phyloP scores from a whole-genome alignment of 306 rosid genomes.

The Trifolium fragiferum region DNA sequence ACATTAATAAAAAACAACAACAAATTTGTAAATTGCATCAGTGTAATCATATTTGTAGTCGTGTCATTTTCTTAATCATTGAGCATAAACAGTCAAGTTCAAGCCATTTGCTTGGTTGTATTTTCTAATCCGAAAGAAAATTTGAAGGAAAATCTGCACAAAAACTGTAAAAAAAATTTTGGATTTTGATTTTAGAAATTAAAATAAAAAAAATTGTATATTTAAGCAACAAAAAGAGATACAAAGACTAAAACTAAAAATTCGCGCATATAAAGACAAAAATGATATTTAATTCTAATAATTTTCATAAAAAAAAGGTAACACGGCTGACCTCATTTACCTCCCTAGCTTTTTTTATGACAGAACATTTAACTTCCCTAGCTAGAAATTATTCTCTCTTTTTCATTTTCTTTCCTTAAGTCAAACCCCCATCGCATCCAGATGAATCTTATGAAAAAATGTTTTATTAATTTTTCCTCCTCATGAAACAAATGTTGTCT shows the following conservation, averaged over 20 bases:
- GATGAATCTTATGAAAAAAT: too few relatives aligned
- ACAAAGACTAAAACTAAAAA: too few relatives aligned
- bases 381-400: background rate
- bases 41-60: slow-evolving; percentile 43
- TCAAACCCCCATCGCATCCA: slow-evolving; percentile 41
- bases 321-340: background rate
- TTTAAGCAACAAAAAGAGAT: too few relatives aligned
- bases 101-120: slow-evolving; percentile 4
- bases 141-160: too few relatives aligned
- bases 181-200: too few relatives aligned
- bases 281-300: too few relatives aligned
- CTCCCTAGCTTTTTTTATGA: background rate
- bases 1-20: slow-evolving; percentile 22
- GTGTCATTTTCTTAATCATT: slow-evolving; percentile 38
- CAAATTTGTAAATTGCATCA: slow-evolving; percentile 42
- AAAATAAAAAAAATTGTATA: too few relatives aligned
- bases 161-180: too few relatives aligned
- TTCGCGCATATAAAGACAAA: too few relatives aligned
- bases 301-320: background rate
- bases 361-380: too few relatives aligned
- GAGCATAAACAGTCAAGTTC: background rate
- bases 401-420: slow-evolving; percentile 28
- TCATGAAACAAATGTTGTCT: slow-evolving; percentile 2
- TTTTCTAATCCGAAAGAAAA: too few relatives aligned
- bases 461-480: slow-evolving; percentile 23